Percentiles rank a stretch among this genome's conserved stretches.
These are phyloP conservation scores for Sclerotinia sclerotiorum DNA, from an alignment of 2,329 filamentous ascomycete species.

Conservation along the genomic window DNA sequence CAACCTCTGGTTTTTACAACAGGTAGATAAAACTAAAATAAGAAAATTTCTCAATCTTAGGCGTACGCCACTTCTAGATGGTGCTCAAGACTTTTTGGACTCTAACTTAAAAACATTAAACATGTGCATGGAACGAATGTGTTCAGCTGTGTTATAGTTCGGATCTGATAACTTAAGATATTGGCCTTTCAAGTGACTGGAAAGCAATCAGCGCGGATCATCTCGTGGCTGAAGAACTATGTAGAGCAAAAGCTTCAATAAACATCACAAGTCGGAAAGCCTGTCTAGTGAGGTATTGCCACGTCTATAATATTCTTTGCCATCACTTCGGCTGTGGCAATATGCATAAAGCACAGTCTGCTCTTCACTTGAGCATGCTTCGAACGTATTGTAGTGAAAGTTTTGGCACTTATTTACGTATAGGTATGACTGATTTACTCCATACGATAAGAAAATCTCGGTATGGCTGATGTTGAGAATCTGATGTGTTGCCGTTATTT, in stretches of 20 bases:
- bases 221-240: background rate
- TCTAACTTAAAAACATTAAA: background rate
- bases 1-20: background rate
- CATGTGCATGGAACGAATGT: background rate
- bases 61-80: background rate
- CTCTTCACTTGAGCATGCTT: background rate
- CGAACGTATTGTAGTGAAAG: background rate
- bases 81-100: background rate
- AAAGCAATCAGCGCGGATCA: background rate
- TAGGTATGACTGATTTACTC: no score
- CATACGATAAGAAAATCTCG: no score
- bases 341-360: background rate
- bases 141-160: background rate
- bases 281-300: background rate
- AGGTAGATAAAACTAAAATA: constrained; percentile 13
- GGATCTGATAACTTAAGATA: background rate
- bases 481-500: no score
- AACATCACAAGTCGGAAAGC: background rate
- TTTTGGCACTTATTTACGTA: background rate
- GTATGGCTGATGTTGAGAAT: background rate
- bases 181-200: background rate
- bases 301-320: background rate
- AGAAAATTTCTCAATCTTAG: constrained; percentile 11
- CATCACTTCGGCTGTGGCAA: background rate
- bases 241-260: background rate